These are phyloP conservation scores for Paecilomyces variotii DNA, from an alignment of 2,329 filamentous ascomycete genomes.

Conservation along the genomic window DNA sequence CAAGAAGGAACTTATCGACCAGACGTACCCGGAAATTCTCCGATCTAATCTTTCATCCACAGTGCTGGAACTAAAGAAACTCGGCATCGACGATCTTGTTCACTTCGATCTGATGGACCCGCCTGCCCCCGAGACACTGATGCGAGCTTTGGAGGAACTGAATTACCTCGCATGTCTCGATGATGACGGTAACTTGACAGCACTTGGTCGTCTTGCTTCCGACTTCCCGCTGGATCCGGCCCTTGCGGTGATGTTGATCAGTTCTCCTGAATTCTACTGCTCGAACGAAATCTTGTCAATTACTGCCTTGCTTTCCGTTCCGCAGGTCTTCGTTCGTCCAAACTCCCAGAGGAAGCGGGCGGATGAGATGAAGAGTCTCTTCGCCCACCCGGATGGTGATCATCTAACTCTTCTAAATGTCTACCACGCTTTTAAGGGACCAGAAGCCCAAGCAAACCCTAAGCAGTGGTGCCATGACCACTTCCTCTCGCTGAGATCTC, in stretches of 20 bases:
- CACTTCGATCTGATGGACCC: constrained; percentile 99
- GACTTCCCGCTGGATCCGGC: constrained; percentile 93
- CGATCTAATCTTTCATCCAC: constrained; percentile 92
- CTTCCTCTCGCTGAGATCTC: constrained; percentile 80
- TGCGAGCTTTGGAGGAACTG: constrained; percentile 93
- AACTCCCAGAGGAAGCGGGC: constrained; percentile 78
- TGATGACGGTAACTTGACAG: constrained; percentile 88
- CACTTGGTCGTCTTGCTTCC: constrained; percentile 76
- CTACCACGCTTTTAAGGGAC: constrained; percentile 90
- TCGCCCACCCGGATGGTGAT: constrained; percentile 87
- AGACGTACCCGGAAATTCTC: constrained; percentile 93
- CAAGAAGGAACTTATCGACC: constrained; percentile 95
- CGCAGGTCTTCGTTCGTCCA: constrained; percentile 86
- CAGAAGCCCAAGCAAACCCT: constrained; percentile 60
- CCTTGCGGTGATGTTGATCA: constrained; percentile 95
- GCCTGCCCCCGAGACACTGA: constrained; percentile 93
- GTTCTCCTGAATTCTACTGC: constrained; percentile 95
- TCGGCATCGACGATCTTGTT: constrained; percentile 89
- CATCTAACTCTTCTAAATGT: constrained; percentile 95
- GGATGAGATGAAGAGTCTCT: constrained; percentile 94
- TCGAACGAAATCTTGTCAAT: constrained; percentile 97
- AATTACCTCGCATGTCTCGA: constrained; percentile 96
- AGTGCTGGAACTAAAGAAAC: constrained; percentile 92
- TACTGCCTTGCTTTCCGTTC: constrained; percentile 86
- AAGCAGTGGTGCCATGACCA: constrained; percentile 97